Evolutionary conservation across 768 basidiomycete genomes (phyloP), one percentile per base, ranked within the genome.

Genomic region (Kwoniella shandongensis): DNA sequence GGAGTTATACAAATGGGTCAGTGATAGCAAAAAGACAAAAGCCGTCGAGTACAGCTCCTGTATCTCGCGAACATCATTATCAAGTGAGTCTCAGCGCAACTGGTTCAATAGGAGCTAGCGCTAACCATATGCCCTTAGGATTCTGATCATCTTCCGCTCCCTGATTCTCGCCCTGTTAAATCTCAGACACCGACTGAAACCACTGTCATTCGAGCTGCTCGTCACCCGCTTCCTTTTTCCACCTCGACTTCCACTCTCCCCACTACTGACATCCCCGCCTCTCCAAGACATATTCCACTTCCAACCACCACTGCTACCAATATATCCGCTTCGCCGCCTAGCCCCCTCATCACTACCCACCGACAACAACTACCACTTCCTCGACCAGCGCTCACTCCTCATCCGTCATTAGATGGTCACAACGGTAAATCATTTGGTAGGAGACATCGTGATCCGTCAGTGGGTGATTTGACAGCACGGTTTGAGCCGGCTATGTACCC

Each of bases 401-500:
- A 48, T 2, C 12, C 30, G 1, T 62, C 55, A 18, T 42, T 38
- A 17, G 67, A 69, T 42, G 51, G 51, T 5, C 32, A 65, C 12
- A 42, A 30, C 27, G 40, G n/a, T 18, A 36, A 38, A 25, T 44
- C 57, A 2, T 23, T 46, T 3, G 52, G 59, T 6, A 40, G 61
- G 20, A 30, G 36, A 17, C 51, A 51, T 25, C 42, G 56, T 17
- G 63, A 59, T 30, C 42, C 58, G 15, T 58, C 54, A 0, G 15
- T 50, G 4, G 30, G 50, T 6, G 58, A 49, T 32, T 39, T 67
- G 7, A 54, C 54, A 13, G 54, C 67, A 17, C 48, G 54, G 15
- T 69, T 69, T 47, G 63, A 69, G 44, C 67, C 67, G 7, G 52
- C 38, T 6, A 58, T 53, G 58, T 69, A 69, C 30, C 67, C 67